Evolutionary conservation across 352 stramenopile species (phyloP).

Genomic region (Plasmopara viticola): DNA sequence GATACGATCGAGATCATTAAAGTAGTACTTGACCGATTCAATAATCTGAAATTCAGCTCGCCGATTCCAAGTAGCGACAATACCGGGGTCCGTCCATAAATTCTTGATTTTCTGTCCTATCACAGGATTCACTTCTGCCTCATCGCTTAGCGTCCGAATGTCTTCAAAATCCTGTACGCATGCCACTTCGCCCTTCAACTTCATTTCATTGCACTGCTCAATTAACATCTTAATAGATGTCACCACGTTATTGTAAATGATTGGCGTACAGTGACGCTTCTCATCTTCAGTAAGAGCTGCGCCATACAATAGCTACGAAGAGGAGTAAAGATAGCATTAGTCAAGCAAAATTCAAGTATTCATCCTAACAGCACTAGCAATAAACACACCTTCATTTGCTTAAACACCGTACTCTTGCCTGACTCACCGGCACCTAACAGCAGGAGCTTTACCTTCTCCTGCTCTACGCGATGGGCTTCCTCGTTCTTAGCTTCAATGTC

Average conservation of each 20-base stretch:
- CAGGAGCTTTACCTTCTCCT: slow-evolving; percentile 94
- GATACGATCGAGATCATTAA: slow-evolving; percentile 93
- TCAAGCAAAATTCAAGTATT: too few relatives aligned
- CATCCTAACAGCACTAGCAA: not conserved
- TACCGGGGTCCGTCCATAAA: slow-evolving; percentile 89
- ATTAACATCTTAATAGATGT: slow-evolving; percentile 89
- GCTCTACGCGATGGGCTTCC: slow-evolving; percentile 66
- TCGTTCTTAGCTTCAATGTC: slow-evolving; percentile 78
- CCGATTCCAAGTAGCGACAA: slow-evolving; percentile 88
- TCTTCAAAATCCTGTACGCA: slow-evolving; percentile 75
- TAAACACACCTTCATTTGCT: slow-evolving; percentile 82
- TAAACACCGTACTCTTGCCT: slow-evolving; percentile 93
- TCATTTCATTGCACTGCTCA: slow-evolving; percentile 79
- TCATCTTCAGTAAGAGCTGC: slow-evolving; percentile 81
- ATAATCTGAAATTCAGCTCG: slow-evolving; percentile 94
- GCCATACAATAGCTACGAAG: slow-evolving; percentile 78
- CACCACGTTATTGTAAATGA: slow-evolving; percentile 90
- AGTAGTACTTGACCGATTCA: slow-evolving; percentile 96
- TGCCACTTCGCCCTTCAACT: slow-evolving; percentile 72
- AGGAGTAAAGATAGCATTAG: not conserved
- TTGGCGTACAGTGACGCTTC: slow-evolving; percentile 79
- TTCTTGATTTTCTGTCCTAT: slow-evolving; percentile 91
- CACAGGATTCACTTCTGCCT: slow-evolving; percentile 84
- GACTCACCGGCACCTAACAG: slow-evolving; percentile 92
- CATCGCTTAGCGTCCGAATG: slow-evolving; percentile 71